Percentiles rank a stretch among this genome's conserved stretches.
Evolutionary conservation across 148 eudicot species (phyloP).

Genomic region (Amaranthus hypochondriacus): DNA sequence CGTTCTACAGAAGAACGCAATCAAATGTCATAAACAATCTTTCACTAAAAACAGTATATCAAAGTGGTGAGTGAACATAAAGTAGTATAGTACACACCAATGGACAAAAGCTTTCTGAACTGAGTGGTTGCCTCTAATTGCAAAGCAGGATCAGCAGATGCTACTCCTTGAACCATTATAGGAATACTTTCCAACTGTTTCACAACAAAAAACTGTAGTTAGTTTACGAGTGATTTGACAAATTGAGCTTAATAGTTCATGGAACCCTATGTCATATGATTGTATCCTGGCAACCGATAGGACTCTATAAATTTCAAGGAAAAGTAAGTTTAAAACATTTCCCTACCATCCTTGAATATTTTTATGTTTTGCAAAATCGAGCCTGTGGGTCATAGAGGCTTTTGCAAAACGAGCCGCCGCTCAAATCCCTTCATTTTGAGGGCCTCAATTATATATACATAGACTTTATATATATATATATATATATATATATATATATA

Average conservation of each 20-base stretch:
- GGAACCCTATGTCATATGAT: neutral
- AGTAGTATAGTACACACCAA: constrained; percentile 38
- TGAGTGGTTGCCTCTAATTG: constrained; percentile 86
- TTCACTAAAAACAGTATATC: constrained; percentile 2
- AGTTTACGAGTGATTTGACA: neutral
- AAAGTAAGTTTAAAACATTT: neutral
- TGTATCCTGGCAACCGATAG: neutral
- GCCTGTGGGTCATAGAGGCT: too few species aligned
- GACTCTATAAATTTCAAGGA: neutral
- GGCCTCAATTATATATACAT: too few species aligned
- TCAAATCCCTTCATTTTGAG: too few species aligned
- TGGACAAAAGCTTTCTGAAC: constrained; percentile 77
- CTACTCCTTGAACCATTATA: constrained; percentile 80
- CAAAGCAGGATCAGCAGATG: constrained; percentile 72
- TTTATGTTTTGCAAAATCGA: too few species aligned
- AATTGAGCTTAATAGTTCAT: neutral
- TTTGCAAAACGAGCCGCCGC: too few species aligned
- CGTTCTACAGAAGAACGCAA: constrained; percentile 49
- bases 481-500: too few species aligned
- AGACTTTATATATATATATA: too few species aligned
- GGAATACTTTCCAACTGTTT: constrained; percentile 80
- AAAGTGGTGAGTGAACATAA: neutral
- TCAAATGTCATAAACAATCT: constrained; percentile 14
- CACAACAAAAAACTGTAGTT: constrained; percentile 14
- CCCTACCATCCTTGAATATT: neutral